Evolutionary conservation across 1,284 basidiomycete genomes (phyloP).

Genomic region (Pholiota adiposa): DNA sequence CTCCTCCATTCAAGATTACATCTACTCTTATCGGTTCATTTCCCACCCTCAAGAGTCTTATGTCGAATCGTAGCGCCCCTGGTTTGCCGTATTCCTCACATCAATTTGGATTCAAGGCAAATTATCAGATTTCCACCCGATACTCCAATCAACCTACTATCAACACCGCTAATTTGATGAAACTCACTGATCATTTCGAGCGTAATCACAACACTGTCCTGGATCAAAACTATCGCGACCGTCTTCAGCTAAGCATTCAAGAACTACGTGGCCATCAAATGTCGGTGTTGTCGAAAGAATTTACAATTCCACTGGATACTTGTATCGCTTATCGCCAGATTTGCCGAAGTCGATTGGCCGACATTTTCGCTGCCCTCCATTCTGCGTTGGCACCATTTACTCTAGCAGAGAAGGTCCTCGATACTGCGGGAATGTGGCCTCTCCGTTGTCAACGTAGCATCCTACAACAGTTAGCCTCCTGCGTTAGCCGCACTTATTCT

Average conservation of each 20-base stretch:
- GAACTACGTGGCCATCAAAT: slow-evolving; percentile 2
- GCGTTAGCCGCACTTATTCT: slow-evolving; percentile 12
- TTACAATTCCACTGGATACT: neutral
- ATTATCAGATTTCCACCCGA: neutral
- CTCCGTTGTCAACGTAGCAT: slow-evolving; percentile 29
- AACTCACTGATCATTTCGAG: slow-evolving; percentile 10
- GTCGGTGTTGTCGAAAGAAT: neutral
- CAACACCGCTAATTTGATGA: neutral
- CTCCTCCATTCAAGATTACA: slow-evolving; percentile 3
- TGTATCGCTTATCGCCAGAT: slow-evolving; percentile 13
- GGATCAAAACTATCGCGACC: slow-evolving; percentile 2
- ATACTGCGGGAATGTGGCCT: slow-evolving; percentile 29
- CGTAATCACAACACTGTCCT: neutral
- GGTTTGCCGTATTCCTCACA: neutral
- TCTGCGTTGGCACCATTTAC: slow-evolving; percentile 10
- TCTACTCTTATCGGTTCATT: neutral
- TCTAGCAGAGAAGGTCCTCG: slow-evolving; percentile 12
- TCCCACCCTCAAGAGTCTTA: neutral
- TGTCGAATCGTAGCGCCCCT: neutral
- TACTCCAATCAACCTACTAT: neutral
- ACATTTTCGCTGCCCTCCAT: slow-evolving; percentile 3
- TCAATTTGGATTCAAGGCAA: neutral
- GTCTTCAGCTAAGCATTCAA: slow-evolving; percentile 11
- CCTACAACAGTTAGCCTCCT: slow-evolving; percentile 26
- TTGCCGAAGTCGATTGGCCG: neutral